These are phyloP conservation scores for Rhodosporidiobolus odoratus DNA, from an alignment of 768 basidiomycete genomes.

Conservation along the genomic window DNA sequence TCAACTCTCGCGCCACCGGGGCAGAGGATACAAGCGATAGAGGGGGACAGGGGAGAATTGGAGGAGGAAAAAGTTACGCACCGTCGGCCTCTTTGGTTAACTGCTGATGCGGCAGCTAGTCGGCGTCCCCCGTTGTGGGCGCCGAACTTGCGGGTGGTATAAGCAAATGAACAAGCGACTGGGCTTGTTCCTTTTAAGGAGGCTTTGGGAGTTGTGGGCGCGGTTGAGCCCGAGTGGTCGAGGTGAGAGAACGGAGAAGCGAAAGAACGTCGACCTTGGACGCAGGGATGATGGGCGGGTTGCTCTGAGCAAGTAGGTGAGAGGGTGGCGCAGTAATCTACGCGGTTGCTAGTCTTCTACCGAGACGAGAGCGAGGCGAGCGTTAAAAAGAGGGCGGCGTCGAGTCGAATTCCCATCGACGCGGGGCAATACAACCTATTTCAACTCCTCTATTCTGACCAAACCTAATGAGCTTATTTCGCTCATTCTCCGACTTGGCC, in stretches of 20 bases:
- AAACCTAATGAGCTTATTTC: too few species aligned
- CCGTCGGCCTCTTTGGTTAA: conserved; percentile 7
- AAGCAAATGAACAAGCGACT: neutral
- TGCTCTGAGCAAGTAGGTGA: neutral
- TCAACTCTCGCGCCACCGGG: too few species aligned
- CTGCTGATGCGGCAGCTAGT: conserved; percentile 17
- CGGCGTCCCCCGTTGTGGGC: conserved; percentile 21
- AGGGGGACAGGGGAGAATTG: neutral
- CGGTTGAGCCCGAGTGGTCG: neutral
- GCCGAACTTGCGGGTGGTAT: conserved; percentile 29
- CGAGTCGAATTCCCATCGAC: too few species aligned
- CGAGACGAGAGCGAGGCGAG: neutral
- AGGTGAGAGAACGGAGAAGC: neutral
- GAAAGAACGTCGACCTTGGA: neutral
- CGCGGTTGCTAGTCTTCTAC: neutral
- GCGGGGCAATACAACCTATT: too few species aligned
- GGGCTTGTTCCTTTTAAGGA: neutral
- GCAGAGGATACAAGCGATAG: too few species aligned
- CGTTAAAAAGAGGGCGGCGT: neutral
- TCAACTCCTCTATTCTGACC: too few species aligned
- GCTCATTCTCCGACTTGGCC: too few species aligned
- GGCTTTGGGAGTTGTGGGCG: conserved; percentile 6
- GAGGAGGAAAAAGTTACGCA: neutral
- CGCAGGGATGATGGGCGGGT: neutral
- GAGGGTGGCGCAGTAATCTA: neutral